Evolutionary conservation across 2,329 filamentous ascomycete species (phyloP).

Genomic region (Cercospora citrullina): DNA sequence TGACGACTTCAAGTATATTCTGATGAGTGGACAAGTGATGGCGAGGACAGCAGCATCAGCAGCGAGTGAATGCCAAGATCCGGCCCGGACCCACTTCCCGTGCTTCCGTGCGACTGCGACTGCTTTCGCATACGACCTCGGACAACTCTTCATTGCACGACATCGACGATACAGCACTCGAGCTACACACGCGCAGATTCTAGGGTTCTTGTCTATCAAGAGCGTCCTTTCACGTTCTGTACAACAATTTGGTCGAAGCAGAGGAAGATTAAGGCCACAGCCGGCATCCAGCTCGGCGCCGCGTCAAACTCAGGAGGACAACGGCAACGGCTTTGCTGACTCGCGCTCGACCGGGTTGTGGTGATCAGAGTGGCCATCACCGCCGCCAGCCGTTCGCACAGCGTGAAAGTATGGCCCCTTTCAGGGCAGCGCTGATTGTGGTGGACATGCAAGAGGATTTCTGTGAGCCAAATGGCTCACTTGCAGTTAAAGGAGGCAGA

Average conservation of each 20-base stretch:
- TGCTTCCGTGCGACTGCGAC: not conserved
- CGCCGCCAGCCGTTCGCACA: not conserved
- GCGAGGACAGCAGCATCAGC: not conserved
- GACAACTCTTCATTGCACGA: not conserved
- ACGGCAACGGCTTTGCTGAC: not conserved
- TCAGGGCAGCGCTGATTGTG: constrained; percentile 22
- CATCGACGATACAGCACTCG: not conserved
- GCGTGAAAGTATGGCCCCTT: not conserved
- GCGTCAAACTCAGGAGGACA: not conserved
- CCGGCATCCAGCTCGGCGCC: not conserved
- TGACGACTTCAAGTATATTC: not conserved
- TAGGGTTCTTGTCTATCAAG: too few species aligned
- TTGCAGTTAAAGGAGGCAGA: constrained; percentile 75
- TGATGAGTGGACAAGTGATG: not conserved
- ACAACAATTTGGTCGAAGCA: not conserved
- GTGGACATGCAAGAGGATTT: constrained; percentile 76
- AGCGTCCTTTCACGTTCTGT: not conserved
- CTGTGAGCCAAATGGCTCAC: constrained; percentile 80
- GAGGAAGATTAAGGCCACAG: not conserved
- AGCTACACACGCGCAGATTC: not conserved
- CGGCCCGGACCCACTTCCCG: not conserved
- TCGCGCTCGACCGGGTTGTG: not conserved
- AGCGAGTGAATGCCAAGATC: not conserved
- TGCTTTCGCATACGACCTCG: not conserved
- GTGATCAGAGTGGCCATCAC: not conserved